Base-by-base conservation (phyloP, 495 filamentous ascomycete species). In the Talaromyces thailandensis region DNA sequence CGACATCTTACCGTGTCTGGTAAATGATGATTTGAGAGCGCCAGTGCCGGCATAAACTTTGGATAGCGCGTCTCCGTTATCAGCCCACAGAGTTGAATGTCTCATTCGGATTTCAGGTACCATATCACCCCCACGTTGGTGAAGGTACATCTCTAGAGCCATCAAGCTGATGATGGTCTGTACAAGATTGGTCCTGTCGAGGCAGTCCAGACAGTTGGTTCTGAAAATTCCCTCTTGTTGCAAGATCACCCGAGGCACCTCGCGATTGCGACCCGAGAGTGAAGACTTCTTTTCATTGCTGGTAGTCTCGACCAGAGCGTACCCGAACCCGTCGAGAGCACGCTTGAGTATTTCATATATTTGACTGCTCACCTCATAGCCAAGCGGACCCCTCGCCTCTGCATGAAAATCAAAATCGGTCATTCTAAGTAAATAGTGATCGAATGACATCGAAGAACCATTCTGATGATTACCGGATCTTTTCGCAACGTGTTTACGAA, bases 41-140 rank as follows among this genome's bases (percentile, higher is more conserved):
- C 95, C 94, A 8, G 94, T 98, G 35, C 94, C 94, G 8, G 94
- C 95, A 72, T 98, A 98, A 21, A 97, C 98, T 68, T 91, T 90
- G 1, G 92, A 96, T 25, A 98, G 75, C 14, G 92, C 86, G 78
- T 98, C 94, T 29, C 94, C 94, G 76, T 97, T 97, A 71, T 98
- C 94, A n/a, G 94, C 94, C 94, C 94, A 98, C 2, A 98, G 78
- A 62, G 82, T 92, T 29, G 91, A 91, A 74, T 98, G 94, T 35
- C 91, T 80, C 71, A 90, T 85, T 85, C 92, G 93, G 66, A 98
- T 88, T 68, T 98, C 94, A 1, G 87, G 81, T 32, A 79, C 79
- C 2, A 90, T 82, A 58, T 66, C 75, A 66, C 89, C 82, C 6
- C 80, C 82, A 66, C 87, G 82, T 59, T 93, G 89, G 6, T 76